Base-by-base conservation (phyloP, 2,329 filamentous ascomycete genomes). In the Clarireedia hainanense region DNA sequence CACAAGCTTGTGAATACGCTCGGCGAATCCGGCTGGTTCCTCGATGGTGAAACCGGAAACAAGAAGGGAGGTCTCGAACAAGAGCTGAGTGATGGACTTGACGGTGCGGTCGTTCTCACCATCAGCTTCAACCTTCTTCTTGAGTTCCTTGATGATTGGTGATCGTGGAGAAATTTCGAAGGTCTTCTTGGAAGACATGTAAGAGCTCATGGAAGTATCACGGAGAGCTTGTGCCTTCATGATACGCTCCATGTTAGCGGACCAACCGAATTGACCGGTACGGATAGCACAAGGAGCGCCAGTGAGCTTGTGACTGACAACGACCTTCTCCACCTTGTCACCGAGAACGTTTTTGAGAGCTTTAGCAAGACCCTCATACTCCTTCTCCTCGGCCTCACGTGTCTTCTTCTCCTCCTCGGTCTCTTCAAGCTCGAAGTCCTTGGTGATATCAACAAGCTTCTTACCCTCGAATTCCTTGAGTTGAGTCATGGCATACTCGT, bases 121-220 rank as follows among this genome's bases (percentile, higher is more conserved):
- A 70, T 99, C 94, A 58, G 86, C 73, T 83, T 97, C 94, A 61
- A 97, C 90, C 90, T 99, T 99, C 80, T 88, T 91, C 89, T 95
- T 96, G 71, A 99, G 87, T 84, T 97, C 94, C 85, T 95, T 88
- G 81, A 99, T 85, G 76, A 99, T 99, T 64, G 90, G 73, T 69
- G 90, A 96, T 83, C 94, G 92, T 75, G 94, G 94, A n/a, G 94
- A 97, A 77, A 99, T 97, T 82, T 99, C 94, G 68, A 99, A 97
- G 34, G 94, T 99, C 90, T 99, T 99, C 91, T 99, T 99, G 74
- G 92, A 97, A 65, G 90, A 95, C 94, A 99, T 99, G 89, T 99
- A 99, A 69, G 90, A 95, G 78, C 84, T 90, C 94, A 99, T 99
- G 70, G 91, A 96, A 67, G 94, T 99, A 80, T 99, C 94, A 80